phyloP scores from a whole-genome alignment of 495 filamentous ascomycete genomes.

The Lasiosphaeria miniovina region DNA sequence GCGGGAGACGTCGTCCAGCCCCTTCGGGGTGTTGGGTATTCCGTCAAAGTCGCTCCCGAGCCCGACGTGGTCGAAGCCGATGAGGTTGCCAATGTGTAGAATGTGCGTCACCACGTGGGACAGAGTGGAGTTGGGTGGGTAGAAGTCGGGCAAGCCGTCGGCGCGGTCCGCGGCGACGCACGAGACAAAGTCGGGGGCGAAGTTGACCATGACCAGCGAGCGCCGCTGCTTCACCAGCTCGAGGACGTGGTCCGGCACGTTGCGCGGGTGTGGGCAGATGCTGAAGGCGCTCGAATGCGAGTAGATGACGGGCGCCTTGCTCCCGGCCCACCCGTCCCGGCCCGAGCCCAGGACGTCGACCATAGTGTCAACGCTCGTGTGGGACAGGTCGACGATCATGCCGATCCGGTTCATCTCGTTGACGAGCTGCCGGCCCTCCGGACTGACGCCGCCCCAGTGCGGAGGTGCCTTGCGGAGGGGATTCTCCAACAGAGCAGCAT shows the following conservation, averaged over 20 bases:
- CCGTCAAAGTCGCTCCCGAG: conserved; percentile 76
- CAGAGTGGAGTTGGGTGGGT: conserved; percentile 68
- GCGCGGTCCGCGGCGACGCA: conserved; percentile 54
- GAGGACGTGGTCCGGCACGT: conserved; percentile 70
- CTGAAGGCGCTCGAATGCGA: conserved; percentile 65
- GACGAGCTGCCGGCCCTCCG: conserved; percentile 62
- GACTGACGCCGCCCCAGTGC: conserved; percentile 63
- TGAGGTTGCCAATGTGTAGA: conserved; percentile 62
- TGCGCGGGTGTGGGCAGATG: conserved; percentile 66
- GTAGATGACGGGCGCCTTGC: conserved; percentile 69
- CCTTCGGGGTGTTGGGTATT: conserved; percentile 53
- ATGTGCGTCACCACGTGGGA: conserved; percentile 75
- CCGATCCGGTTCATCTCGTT: conserved; percentile 78
- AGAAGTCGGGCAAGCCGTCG: conserved; percentile 56
- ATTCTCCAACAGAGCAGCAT: conserved; percentile 64
- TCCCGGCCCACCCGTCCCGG: conserved; percentile 43
- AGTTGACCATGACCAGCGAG: conserved; percentile 74
- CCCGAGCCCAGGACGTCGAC: conserved; percentile 57
- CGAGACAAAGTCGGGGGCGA: conserved; percentile 75
- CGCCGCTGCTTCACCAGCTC: conserved; percentile 56
- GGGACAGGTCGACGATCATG: conserved; percentile 74
- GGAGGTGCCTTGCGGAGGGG: conserved; percentile 47
- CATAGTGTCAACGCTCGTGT: conserved; percentile 67
- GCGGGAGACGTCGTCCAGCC: conserved; percentile 76
- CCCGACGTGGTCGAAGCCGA: conserved; percentile 73